phyloP scores from a whole-genome alignment of 768 basidiomycete species.

The Tubosaeta sp. region DNA sequence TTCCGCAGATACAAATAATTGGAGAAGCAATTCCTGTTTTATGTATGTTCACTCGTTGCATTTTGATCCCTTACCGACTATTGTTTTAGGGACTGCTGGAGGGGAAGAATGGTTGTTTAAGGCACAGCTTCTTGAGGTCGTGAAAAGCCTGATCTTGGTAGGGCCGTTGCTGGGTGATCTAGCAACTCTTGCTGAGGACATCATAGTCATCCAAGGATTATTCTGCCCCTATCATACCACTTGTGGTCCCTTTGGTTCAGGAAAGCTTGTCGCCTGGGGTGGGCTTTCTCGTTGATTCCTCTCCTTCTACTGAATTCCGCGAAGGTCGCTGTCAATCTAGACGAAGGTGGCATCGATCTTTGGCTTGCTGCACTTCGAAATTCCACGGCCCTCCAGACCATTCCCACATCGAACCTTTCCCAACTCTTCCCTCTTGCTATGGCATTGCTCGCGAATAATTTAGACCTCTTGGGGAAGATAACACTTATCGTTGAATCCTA shows the following conservation, averaged over 20 bases:
- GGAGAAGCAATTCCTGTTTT: conserved; percentile 62
- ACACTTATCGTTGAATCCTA: conserved; percentile 73
- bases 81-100: conserved; percentile 56
- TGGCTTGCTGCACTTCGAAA: conserved; percentile 74
- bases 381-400: conserved; percentile 46
- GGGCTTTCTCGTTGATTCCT: conserved; percentile 14
- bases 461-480: conserved; percentile 70
- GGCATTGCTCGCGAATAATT: conserved; percentile 56
- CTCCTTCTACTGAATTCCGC: conserved; percentile 3
- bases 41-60: conserved; percentile 45
- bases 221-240: conserved; percentile 48
- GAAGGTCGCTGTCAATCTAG: conserved; percentile 65
- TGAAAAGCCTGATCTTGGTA: conserved; percentile 69
- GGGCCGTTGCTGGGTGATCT: conserved; percentile 7
- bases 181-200: background rate
- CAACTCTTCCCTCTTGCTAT: conserved; percentile 65
- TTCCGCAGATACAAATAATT: conserved; percentile 60
- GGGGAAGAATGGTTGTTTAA: conserved; percentile 72
- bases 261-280: conserved; percentile 61
- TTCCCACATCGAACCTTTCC: conserved; percentile 50
- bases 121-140: conserved; percentile 60
- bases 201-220: conserved; percentile 61
- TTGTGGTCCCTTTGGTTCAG: conserved; percentile 61
- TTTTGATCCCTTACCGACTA: conserved; percentile 5
- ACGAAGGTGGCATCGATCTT: conserved; percentile 72